Conservation (phyloP, 2,329 filamentous ascomycete species). For the Arthrinium phaeospermum region DNA sequence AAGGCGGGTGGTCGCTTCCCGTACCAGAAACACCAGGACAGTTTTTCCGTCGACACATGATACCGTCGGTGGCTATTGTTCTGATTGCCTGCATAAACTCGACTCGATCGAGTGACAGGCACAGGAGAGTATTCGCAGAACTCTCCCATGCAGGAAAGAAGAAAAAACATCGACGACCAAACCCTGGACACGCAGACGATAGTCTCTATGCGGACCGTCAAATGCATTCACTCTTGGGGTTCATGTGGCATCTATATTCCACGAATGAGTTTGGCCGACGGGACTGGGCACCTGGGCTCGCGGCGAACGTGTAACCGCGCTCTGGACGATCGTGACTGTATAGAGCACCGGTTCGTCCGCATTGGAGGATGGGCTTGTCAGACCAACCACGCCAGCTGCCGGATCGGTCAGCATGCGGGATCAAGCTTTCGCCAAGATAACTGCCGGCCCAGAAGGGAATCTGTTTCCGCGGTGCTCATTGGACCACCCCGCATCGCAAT, state of each 20-base stretch:
- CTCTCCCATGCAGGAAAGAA: neutral
- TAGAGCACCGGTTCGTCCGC: neutral
- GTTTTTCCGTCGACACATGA: neutral
- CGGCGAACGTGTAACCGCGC: neutral
- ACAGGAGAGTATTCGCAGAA: neutral
- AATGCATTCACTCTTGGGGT: neutral
- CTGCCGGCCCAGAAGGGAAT: neutral
- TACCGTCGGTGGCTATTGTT: neutral
- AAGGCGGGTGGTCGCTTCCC: neutral
- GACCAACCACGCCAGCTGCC: neutral
- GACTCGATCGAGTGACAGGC: neutral
- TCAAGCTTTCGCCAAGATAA: conserved; percentile 6
- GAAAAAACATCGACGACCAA: neutral
- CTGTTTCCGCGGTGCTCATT: neutral
- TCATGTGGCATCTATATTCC: neutral
- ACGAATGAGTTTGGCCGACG: neutral
- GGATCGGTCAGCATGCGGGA: neutral
- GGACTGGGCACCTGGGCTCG: neutral
- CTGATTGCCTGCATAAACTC: neutral
- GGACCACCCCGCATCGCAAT: conserved; percentile 11
- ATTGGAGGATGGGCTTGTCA: neutral
- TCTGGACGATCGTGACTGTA: neutral
- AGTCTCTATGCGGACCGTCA: neutral
- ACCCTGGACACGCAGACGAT: neutral
- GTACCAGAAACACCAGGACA: neutral